Conservation (phyloP, 805 yeast genomes). For the Metschnikowia anglica region DNA sequence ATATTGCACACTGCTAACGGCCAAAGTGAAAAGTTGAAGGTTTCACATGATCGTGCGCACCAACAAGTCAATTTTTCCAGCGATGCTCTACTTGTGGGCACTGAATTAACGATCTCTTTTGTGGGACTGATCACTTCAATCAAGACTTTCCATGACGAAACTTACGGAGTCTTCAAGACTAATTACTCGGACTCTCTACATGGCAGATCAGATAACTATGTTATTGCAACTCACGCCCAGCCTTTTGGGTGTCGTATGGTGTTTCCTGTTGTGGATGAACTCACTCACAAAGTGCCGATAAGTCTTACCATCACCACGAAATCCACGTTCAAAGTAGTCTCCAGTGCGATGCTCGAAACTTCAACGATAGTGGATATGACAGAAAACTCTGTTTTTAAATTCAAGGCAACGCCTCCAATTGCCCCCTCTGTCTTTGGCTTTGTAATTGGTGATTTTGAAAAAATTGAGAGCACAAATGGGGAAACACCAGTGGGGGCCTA, state of each 20-base stretch:
- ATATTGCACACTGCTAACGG: constrained; percentile 19
- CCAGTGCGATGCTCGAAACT: constrained; percentile 43
- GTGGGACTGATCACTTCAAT: constrained; percentile 53
- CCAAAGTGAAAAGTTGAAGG: constrained; percentile 22
- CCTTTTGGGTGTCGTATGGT: constrained; percentile 62
- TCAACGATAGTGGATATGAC: constrained; percentile 20
- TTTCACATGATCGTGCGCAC: constrained; percentile 40
- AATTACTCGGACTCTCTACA: constrained; percentile 53
- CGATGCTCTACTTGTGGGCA: constrained; percentile 16
- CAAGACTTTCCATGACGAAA: constrained; percentile 53
- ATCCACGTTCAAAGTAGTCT: constrained; percentile 47
- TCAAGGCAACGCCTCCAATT: constrained; percentile 57
- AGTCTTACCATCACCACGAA: constrained; percentile 48
- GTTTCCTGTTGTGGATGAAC: constrained; percentile 72
- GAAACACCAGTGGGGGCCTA: constrained; percentile 50
- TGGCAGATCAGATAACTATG: constrained; percentile 49
- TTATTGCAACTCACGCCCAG: constrained; percentile 71
- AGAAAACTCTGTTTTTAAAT: constrained; percentile 37
- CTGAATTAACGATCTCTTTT: constrained; percentile 33
- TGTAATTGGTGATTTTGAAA: constrained; percentile 64
- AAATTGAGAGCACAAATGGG: constrained; percentile 20
- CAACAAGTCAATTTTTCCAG: constrained; percentile 34
- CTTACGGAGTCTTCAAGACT: constrained; percentile 68
- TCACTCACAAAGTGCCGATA: constrained; percentile 51
- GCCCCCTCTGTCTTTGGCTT: constrained; percentile 66